Percentiles rank a stretch among this genome's conserved stretches.
Evolutionary conservation across 306 rosid species (phyloP).

Genomic region (Vigna nakashimae): DNA sequence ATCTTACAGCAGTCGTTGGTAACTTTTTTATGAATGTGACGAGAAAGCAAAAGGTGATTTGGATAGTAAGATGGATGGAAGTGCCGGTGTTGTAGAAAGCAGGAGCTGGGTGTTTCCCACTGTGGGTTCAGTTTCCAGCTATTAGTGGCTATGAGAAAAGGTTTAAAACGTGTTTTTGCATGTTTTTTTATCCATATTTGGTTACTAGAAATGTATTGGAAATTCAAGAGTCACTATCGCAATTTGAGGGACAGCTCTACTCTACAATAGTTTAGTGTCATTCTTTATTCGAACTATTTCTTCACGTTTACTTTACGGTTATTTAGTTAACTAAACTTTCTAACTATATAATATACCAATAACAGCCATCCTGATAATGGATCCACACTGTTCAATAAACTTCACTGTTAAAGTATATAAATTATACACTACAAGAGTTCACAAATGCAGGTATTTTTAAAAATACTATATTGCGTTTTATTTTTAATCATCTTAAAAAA

Average conservation of each 20-base stretch:
- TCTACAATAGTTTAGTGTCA: neutral
- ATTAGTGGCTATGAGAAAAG: neutral
- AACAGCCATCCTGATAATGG: too few species aligned
- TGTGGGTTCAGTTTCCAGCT: neutral
- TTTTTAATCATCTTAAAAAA: too few species aligned
- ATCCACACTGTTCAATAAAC: too few species aligned
- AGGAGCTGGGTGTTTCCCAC: conserved; percentile 6
- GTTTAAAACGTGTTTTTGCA: conserved; percentile 29
- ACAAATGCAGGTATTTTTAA: too few species aligned
- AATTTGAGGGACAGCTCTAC: neutral
- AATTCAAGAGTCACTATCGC: neutral
- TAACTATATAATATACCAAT: too few species aligned
- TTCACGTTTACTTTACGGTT: neutral
- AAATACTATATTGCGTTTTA: too few species aligned
- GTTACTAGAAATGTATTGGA: neutral
- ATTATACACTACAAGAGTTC: too few species aligned
- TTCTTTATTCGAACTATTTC: neutral
- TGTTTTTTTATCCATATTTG: neutral
- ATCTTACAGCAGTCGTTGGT: neutral
- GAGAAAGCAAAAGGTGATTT: neutral
- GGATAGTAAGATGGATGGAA: neutral
- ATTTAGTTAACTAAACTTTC: neutral
- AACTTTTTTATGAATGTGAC: neutral
- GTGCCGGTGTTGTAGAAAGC: neutral
- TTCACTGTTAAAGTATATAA: too few species aligned